Percentiles rank a stretch among this genome's conserved stretches.
Conservation (phyloP, 73 alveolate species). For the Halteria grandinella region DNA sequence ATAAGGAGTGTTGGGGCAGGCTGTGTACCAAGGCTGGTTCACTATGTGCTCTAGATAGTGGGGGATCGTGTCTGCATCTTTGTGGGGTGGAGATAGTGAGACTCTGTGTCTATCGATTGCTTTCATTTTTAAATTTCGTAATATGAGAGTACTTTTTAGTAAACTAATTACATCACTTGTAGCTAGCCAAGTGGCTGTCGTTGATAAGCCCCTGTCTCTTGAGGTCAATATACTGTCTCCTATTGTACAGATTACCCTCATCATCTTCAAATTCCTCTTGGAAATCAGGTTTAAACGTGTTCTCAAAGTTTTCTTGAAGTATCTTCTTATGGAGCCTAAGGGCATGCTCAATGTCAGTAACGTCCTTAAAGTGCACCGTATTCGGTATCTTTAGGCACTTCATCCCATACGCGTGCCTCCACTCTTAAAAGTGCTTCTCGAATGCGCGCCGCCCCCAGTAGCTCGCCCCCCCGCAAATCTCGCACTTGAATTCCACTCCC, state of each 20-base stretch:
- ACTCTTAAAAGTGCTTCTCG: slow-evolving; percentile 98
- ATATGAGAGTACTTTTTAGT: no score
- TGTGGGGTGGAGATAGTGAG: no score
- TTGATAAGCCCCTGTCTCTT: slow-evolving; percentile 58
- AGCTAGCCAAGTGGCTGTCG: not conserved
- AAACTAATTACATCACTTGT: no score
- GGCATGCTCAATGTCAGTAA: slow-evolving; percentile 98
- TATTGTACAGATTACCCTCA: slow-evolving; percentile 89
- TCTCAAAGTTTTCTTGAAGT: slow-evolving; percentile 89
- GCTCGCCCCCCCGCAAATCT: slow-evolving; percentile 99
- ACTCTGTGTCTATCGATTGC: not conserved
- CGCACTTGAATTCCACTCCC: slow-evolving; percentile 98
- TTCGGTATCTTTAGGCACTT: slow-evolving; percentile 99
- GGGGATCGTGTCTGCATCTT: no score
- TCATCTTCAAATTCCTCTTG: slow-evolving; percentile 97
- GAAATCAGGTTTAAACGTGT: slow-evolving; percentile 95
- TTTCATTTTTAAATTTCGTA: not conserved
- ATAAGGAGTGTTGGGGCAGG: slow-evolving; percentile 14
- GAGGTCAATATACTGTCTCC: slow-evolving; percentile 79
- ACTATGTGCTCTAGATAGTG: not conserved
- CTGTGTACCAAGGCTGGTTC: not conserved
- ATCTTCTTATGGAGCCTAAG: slow-evolving; percentile 96
- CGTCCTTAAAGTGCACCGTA: slow-evolving; percentile 98
- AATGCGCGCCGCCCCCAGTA: slow-evolving; percentile 99
- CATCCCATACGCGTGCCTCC: slow-evolving; percentile 99